A percentile compares a stretch with the other conserved stretches of the same genome.
Evolutionary conservation across 2,329 filamentous ascomycete genomes (phyloP).

Genomic region (Phialophora macrospora): DNA sequence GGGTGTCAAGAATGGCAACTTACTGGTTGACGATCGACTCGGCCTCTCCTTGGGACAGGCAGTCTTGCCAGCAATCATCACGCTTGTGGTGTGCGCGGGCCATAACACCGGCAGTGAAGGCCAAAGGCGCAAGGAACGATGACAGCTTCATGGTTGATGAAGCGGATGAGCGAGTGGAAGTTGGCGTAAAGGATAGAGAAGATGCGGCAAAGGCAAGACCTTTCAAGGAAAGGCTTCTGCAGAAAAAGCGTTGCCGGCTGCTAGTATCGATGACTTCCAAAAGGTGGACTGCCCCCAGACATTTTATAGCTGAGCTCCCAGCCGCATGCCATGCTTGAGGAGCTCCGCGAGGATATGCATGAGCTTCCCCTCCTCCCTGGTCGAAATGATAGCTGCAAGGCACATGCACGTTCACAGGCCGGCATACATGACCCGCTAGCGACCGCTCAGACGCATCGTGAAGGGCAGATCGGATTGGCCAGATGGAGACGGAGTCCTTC

Average conservation of each 20-base stretch:
- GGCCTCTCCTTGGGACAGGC: conserved; percentile 24
- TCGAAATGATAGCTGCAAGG: conserved; percentile 4
- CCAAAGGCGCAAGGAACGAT: conserved; percentile 20
- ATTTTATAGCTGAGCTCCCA: conserved; percentile 10
- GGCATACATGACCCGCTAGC: not conserved
- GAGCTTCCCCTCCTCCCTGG: conserved; percentile 15
- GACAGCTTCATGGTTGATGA: conserved; percentile 23
- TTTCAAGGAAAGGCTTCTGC: not conserved
- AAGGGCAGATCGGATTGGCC: conserved; percentile 1
- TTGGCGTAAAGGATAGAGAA: not conserved
- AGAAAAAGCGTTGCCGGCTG: not conserved
- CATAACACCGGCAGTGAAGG: conserved; percentile 13
- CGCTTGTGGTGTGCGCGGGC: conserved; percentile 21
- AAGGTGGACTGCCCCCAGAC: not conserved
- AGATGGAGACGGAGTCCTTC: not conserved
- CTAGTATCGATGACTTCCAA: not conserved
- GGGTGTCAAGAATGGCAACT: not conserved
- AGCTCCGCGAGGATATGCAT: not conserved
- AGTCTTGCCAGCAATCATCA: conserved; percentile 7
- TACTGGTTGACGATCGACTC: conserved; percentile 30
- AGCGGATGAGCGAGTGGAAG: not conserved
- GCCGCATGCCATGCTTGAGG: not conserved
- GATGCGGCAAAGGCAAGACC: not conserved
- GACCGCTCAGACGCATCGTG: not conserved
- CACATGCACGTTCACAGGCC: conserved; percentile 10